These are phyloP conservation scores for Phlegmacium glaucopus DNA, from an alignment of 768 basidiomycete species.

Conservation along the genomic window DNA sequence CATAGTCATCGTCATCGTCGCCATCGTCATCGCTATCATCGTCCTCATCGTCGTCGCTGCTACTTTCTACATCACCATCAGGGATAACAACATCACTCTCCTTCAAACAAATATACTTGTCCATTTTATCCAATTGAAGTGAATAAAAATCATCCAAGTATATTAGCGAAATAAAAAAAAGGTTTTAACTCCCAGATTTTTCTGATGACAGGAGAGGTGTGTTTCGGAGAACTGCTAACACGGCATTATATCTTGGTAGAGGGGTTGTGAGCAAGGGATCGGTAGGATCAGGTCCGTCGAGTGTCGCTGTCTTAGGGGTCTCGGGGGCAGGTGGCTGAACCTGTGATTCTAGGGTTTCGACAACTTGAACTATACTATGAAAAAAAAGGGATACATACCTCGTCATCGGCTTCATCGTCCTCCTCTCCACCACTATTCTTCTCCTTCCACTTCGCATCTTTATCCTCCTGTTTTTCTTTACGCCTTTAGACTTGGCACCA, in stretches of 20 bases:
- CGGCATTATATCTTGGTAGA: constrained; percentile 78
- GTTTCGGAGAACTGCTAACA: constrained; percentile 82
- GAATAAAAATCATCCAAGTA: constrained; percentile 88
- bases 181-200: no score
- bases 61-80: constrained; percentile 58
- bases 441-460: constrained; percentile 29
- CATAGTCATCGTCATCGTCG: constrained; percentile 45
- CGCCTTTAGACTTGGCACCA: no score
- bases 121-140: constrained; percentile 90
- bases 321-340: background rate
- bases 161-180: constrained; percentile 44
- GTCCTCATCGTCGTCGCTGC: constrained; percentile 58
- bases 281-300: no score
- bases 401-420: constrained; percentile 10
- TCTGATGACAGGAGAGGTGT: constrained; percentile 29
- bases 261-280: constrained; percentile 63
- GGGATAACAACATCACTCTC: constrained; percentile 58
- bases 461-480: no score
- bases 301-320: no score
- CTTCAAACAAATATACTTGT: constrained; percentile 72
- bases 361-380: background rate
- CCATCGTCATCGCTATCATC: constrained; percentile 57
- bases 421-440: constrained; percentile 18
- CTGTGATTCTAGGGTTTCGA: background rate
- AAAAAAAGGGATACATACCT: constrained; percentile 2